Conservation (phyloP, 2,329 filamentous ascomycete species). For the Sporothrix phasma region DNA sequence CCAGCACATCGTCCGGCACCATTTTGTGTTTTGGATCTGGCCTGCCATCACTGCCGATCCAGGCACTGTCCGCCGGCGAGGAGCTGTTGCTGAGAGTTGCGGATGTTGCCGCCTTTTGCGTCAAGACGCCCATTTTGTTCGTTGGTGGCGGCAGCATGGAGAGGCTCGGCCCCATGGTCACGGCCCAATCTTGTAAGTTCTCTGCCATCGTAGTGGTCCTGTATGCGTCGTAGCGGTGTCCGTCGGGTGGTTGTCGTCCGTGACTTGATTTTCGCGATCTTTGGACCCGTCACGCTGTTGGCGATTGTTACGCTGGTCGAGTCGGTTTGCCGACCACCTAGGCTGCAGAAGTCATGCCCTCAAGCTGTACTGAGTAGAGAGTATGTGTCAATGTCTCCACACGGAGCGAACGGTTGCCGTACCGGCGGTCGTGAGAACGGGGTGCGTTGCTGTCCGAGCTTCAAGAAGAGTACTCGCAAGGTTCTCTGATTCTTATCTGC, state of each 20-base stretch:
- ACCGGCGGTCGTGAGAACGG: too few species aligned
- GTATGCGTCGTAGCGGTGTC: not conserved
- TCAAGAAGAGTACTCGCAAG: not conserved
- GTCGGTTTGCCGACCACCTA: not conserved
- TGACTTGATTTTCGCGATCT: not conserved
- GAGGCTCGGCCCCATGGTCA: not conserved
- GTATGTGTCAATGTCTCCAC: not conserved
- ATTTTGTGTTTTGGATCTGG: not conserved
- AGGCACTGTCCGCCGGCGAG: conserved; percentile 24
- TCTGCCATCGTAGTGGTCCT: not conserved
- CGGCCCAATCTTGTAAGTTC: not conserved
- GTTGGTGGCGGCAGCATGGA: not conserved
- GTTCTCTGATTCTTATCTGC: not conserved
- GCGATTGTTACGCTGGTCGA: too few species aligned
- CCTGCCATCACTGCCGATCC: conserved; percentile 6
- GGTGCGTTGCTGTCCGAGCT: not conserved
- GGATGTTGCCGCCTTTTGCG: conserved; percentile 27
- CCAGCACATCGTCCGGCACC: conserved; percentile 7
- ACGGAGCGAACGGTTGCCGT: not conserved
- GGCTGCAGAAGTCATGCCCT: not conserved
- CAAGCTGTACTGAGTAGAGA: too few species aligned
- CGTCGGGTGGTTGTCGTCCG: not conserved
- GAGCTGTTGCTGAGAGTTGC: conserved; percentile 31
- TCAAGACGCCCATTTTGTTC: conserved; percentile 5
- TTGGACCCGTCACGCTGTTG: not conserved